Evolutionary conservation across 2,329 filamentous ascomycete species (phyloP).

Genomic region (Trichoderma koningii): DNA sequence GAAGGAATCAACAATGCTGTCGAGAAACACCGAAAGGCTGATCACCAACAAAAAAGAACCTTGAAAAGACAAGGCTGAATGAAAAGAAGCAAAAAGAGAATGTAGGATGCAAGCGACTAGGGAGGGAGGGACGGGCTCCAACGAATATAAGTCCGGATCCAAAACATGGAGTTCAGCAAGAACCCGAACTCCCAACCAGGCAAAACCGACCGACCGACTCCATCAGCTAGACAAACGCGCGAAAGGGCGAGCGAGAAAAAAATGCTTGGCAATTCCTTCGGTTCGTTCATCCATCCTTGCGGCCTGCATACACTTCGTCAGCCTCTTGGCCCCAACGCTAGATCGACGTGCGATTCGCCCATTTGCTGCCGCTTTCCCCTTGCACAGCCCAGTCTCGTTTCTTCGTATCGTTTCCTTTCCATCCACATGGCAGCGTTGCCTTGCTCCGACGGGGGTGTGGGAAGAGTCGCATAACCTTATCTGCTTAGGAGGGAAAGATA

Average conservation of each 20-base stretch:
- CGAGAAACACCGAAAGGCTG: background rate
- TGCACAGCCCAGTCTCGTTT: background rate
- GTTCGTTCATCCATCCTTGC: background rate
- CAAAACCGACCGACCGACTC: constrained; percentile 3
- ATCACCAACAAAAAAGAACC: background rate
- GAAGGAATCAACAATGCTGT: background rate
- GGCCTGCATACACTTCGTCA: background rate
- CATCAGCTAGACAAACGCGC: background rate
- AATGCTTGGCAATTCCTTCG: background rate
- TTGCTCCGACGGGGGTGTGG: background rate
- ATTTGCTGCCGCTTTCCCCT: background rate
- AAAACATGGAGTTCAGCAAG: constrained; percentile 15
- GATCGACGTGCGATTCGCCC: background rate
- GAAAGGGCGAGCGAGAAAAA: background rate
- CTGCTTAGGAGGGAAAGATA: background rate
- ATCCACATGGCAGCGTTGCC: constrained; percentile 19
- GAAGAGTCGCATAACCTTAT: constrained; percentile 9
- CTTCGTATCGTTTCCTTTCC: background rate
- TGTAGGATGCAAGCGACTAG: background rate
- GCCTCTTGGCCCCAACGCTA: background rate
- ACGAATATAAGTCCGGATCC: background rate
- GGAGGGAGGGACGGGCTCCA: background rate
- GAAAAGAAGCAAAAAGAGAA: background rate
- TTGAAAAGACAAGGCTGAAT: background rate
- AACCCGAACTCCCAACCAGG: constrained; percentile 22